A percentile compares a stretch with the other conserved stretches of the same genome.
Evolutionary conservation across 495 filamentous ascomycete species (phyloP).

Genomic region (Penicillium macrosclerotiorum): DNA sequence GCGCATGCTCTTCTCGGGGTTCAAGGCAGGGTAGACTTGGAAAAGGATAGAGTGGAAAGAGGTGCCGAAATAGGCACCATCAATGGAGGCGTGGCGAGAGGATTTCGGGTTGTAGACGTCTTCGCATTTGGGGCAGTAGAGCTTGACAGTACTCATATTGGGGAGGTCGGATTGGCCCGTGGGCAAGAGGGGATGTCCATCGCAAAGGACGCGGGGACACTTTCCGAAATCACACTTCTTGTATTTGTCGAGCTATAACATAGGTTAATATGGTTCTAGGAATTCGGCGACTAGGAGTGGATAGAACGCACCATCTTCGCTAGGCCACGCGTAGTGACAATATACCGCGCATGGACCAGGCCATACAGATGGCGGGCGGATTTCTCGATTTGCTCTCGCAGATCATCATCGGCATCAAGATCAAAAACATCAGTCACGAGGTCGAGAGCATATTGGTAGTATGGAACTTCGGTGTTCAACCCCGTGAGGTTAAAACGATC

Average conservation of each 20-base stretch:
- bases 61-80: constrained; percentile 96
- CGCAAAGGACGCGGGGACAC: constrained; percentile 92
- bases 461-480: constrained; percentile 93
- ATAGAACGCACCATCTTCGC: constrained; percentile 81
- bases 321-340: constrained; percentile 90
- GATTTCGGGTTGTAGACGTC: constrained; percentile 99
- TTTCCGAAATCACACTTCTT: constrained; percentile 98
- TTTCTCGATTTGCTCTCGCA: constrained; percentile 97
- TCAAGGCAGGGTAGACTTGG: constrained; percentile 90
- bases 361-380: constrained; percentile 95
- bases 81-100: constrained; percentile 88
- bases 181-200: constrained; percentile 85
- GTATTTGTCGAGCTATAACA: constrained; percentile 88
- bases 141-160: constrained; percentile 82
- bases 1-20: constrained; percentile 79
- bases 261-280: constrained; percentile 6
- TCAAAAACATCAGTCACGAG: constrained; percentile 99
- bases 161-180: constrained; percentile 89
- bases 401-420: constrained; percentile 96
- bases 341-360: constrained; percentile 93
- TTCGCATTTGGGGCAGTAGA: constrained; percentile 96
- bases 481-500: constrained; percentile 98
- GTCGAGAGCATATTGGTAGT: constrained; percentile 98
- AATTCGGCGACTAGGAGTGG: no score
- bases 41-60: constrained; percentile 99